phyloP scores from a whole-genome alignment of 2,329 filamentous ascomycete species.

The Beauveria varroae region DNA sequence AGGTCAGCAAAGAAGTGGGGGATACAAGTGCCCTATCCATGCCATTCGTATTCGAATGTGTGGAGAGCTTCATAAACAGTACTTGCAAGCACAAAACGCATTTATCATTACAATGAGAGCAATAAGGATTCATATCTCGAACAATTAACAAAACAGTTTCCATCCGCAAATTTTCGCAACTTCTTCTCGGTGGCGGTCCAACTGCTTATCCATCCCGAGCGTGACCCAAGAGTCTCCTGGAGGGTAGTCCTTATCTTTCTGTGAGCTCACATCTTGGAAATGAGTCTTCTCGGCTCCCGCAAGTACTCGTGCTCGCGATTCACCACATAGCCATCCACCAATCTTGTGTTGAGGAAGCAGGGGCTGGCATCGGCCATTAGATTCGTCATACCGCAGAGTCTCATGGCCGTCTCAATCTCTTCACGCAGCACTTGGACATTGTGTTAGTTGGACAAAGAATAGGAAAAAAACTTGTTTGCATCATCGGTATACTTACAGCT shows the following conservation, averaged over 20 bases:
- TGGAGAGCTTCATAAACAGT: no score
- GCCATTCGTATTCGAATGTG: neutral
- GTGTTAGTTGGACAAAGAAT: neutral
- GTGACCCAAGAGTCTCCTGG: neutral
- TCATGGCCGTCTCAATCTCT: constrained; percentile 31
- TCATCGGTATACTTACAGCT: constrained; percentile 24
- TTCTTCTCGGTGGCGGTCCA: no score
- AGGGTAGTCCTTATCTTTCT: neutral
- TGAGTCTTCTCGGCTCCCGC: neutral
- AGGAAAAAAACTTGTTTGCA: neutral
- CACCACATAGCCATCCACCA: constrained; percentile 16
- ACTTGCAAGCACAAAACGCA: no score
- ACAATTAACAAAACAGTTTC: no score
- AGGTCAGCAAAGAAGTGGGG: no score
- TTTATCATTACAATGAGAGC: no score
- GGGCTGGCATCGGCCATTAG: constrained; percentile 14
- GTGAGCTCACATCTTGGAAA: neutral
- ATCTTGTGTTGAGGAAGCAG: constrained; percentile 18
- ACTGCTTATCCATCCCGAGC: neutral
- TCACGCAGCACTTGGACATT: constrained; percentile 25
- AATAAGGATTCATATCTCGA: no score
- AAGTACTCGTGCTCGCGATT: neutral
- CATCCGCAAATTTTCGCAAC: no score
- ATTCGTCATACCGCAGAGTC: constrained; percentile 20
- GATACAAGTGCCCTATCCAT: neutral